phyloP scores from a whole-genome alignment of 345 rosid species.

The Salix viminalis region DNA sequence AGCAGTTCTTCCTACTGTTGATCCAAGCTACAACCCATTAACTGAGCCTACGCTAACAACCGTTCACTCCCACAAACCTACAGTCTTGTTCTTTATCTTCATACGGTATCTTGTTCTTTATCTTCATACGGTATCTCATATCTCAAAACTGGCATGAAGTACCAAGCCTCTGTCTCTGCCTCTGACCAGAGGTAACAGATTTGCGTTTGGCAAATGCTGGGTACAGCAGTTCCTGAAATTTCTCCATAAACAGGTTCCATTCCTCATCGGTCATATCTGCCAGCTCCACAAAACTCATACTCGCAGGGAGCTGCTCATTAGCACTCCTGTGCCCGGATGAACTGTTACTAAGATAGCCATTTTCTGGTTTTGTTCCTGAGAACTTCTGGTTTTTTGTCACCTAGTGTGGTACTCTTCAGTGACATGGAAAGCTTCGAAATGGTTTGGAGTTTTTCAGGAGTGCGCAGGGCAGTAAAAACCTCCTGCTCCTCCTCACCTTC shows the following conservation, averaged over 20 bases:
- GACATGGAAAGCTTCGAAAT: conserved; percentile 73
- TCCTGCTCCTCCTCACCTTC: conserved; percentile 48
- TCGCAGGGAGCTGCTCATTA: conserved; percentile 75
- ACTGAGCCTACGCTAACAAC: conserved; percentile 24
- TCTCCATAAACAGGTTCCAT: conserved; percentile 72
- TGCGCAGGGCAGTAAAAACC: conserved; percentile 22
- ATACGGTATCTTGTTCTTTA: conserved; percentile 12
- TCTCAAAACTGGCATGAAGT: conserved; percentile 98
- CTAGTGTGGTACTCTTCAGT: conserved; percentile 52
- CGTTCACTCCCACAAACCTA: conserved; percentile 24
- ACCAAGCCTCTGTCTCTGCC: conserved; percentile 92
- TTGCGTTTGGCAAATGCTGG: conserved; percentile 73
- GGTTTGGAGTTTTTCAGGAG: conserved; percentile 38
- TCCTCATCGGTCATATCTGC: conserved; percentile 85
- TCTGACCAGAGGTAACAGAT: conserved; percentile 60
- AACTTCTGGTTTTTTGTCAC: conserved; percentile 48
- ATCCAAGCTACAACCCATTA: conserved; percentile 25
- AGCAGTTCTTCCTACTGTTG: conserved; percentile 16
- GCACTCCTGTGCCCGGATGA: conserved; percentile 89
- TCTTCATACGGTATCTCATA: neutral
- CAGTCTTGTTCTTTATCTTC: conserved; percentile 14
- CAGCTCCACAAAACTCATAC: conserved; percentile 71
- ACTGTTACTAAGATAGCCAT: conserved; percentile 41
- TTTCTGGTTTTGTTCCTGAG: conserved; percentile 45
- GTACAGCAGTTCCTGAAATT: conserved; percentile 59